These are phyloP conservation scores for Candida quercuum DNA, from an alignment of 805 yeast genomes.

Conservation along the genomic window DNA sequence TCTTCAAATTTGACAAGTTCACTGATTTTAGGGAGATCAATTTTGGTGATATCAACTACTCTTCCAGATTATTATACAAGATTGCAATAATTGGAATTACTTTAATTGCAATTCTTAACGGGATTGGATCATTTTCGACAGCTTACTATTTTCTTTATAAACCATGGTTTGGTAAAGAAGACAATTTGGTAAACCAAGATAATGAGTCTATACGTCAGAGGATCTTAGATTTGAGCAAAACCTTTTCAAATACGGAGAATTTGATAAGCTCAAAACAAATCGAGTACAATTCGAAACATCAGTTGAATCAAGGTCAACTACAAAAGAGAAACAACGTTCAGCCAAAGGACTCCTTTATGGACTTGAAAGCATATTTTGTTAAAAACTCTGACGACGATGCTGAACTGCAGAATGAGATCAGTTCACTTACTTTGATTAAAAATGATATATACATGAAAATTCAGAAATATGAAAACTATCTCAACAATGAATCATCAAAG, in stretches of 20 bases:
- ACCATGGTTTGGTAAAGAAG: conserved; percentile 3
- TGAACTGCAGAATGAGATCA: conserved; percentile 14
- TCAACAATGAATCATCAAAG: too few species aligned
- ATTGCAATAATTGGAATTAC: conserved; percentile 23
- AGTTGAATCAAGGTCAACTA: background rate
- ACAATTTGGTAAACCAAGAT: conserved; percentile 1
- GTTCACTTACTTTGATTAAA: conserved; percentile 17
- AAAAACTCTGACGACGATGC: conserved; percentile 2
- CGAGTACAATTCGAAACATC: conserved; percentile 5
- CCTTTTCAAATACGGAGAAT: conserved; percentile 16
- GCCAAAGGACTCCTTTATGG: conserved; percentile 20
- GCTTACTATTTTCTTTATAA: conserved; percentile 20
- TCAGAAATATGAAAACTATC: conserved; percentile 9
- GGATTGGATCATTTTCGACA: conserved; percentile 24
- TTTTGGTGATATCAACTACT: conserved; percentile 7
- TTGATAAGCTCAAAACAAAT: conserved; percentile 13
- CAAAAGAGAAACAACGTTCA: conserved; percentile 15
- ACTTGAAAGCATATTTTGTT: conserved; percentile 8
- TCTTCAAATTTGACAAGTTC: conserved; percentile 14
- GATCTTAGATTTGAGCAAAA: conserved; percentile 11
- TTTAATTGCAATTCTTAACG: conserved; percentile 21
- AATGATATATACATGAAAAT: conserved; percentile 20
- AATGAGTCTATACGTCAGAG: conserved; percentile 4
- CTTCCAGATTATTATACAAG: conserved; percentile 14
- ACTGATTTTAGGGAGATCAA: conserved; percentile 16